Evolutionary conservation across 1,139 yeast species (phyloP).

Genomic region (Yamadazyma oceani): DNA sequence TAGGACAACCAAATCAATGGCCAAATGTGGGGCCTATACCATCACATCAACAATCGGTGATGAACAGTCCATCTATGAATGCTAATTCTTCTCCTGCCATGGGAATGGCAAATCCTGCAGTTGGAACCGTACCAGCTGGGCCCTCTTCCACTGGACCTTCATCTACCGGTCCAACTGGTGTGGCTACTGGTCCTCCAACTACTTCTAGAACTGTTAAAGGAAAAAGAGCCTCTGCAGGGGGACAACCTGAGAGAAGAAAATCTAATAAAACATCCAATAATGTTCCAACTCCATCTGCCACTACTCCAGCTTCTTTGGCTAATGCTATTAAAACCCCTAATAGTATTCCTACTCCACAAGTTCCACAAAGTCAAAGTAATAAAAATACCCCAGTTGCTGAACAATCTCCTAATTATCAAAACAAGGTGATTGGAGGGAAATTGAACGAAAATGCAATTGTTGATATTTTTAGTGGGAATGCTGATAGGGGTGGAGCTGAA

Average conservation of each 20-base stretch:
- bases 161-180: background rate
- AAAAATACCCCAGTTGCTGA: slow-evolving; percentile 42
- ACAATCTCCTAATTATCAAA: slow-evolving; percentile 35
- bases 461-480: slow-evolving; percentile 24
- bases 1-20: slow-evolving; percentile 24
- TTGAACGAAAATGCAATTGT: slow-evolving; percentile 24
- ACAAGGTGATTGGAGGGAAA: slow-evolving; percentile 14
- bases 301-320: slow-evolving; percentile 44
- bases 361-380: slow-evolving; percentile 34
- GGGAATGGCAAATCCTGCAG: slow-evolving; percentile 3
- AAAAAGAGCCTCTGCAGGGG: slow-evolving; percentile 20
- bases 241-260: slow-evolving; percentile 25
- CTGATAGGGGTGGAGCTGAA: slow-evolving; percentile 9
- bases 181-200: slow-evolving; percentile 5
- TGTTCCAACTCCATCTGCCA: slow-evolving; percentile 34
- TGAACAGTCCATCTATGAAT: slow-evolving; percentile 14
- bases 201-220: slow-evolving; percentile 15
- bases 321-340: slow-evolving; percentile 47
- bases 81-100: slow-evolving; percentile 16
- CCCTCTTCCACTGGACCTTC: slow-evolving; percentile 1
- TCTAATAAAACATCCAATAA: slow-evolving; percentile 28
- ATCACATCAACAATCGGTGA: slow-evolving; percentile 11
- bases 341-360: slow-evolving; percentile 46
- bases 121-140: background rate
- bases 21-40: slow-evolving; percentile 17